Evolutionary conservation across 176 grass and related monocot species (phyloP).

Genomic region (Tillandsia leiboldiana): DNA sequence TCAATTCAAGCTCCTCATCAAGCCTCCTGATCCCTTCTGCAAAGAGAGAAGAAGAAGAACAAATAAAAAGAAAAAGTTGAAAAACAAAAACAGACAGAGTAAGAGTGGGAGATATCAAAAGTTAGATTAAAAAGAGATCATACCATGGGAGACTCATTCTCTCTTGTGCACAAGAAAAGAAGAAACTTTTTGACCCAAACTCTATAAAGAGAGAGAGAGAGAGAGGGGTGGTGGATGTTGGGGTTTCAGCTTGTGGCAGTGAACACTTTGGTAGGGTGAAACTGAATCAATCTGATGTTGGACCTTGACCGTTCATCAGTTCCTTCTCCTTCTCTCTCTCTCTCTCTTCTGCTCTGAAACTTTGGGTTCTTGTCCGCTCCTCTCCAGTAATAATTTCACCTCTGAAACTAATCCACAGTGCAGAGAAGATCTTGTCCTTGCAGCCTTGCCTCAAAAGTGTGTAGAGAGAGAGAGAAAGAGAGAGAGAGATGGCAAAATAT

Average conservation of each 20-base stretch:
- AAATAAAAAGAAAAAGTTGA: neutral
- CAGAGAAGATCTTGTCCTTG: slow-evolving; percentile 10
- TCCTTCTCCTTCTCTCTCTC: slow-evolving; percentile 2
- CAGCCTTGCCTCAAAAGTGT: neutral
- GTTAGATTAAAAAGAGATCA: neutral
- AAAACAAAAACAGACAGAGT: neutral
- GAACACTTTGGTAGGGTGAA: neutral
- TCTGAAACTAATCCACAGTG: slow-evolving; percentile 4
- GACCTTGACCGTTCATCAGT: slow-evolving; percentile 24
- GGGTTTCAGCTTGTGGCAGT: neutral
- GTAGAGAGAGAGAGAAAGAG: neutral
- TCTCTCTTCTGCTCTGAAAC: neutral
- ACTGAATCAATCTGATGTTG: slow-evolving; percentile 20
- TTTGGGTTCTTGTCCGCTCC: slow-evolving; percentile 2
- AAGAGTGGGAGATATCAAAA: neutral
- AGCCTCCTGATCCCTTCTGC: neutral
- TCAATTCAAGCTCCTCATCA: no score
- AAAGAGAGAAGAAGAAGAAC: no score
- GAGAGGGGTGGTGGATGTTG: neutral
- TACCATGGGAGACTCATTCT: neutral
- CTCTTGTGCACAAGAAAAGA: neutral
- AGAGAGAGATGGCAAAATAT: slow-evolving; percentile 1
- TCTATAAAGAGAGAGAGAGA: no score
- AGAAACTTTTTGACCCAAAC: no score
- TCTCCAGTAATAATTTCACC: slow-evolving; percentile 6